These are phyloP conservation scores for Aspergillus bridgeri DNA, from an alignment of 495 filamentous ascomycete genomes.

Conservation along the genomic window DNA sequence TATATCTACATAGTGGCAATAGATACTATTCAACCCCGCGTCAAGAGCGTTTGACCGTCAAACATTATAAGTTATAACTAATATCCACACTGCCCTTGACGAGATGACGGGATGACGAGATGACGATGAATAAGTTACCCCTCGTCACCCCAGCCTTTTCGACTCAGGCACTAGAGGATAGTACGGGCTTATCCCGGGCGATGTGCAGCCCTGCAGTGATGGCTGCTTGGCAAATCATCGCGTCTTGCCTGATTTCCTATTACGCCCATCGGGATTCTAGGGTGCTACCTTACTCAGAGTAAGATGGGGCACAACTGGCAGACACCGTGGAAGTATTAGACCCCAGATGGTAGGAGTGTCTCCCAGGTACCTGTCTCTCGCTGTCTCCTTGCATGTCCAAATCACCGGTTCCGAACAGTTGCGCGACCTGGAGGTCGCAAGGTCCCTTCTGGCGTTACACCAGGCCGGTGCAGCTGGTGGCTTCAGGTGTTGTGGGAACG, in stretches of 20 bases:
- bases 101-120: background rate
- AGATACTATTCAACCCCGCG: too few species aligned
- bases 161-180: background rate
- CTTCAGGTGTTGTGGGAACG: background rate
- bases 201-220: conserved; percentile 9
- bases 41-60: too few species aligned
- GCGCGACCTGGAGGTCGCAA: background rate
- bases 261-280: background rate
- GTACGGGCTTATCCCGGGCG: conserved; percentile 10
- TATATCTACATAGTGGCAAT: too few species aligned
- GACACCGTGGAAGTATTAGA: background rate
- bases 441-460: background rate
- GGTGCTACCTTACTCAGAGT: too few species aligned
- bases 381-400: conserved; percentile 9
- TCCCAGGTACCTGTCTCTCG: background rate
- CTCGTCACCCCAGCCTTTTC: background rate
- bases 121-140: background rate
- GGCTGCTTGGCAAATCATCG: conserved; percentile 6
- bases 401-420: conserved; percentile 9
- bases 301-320: background rate
- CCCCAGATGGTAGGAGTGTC: background rate
- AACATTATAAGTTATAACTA: too few species aligned
- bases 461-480: conserved; percentile 8
- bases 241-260: background rate
- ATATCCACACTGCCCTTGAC: too few species aligned